Evolutionary conservation across 306 rosid genomes (phyloP).

Genomic region (Quercus bicolor): DNA sequence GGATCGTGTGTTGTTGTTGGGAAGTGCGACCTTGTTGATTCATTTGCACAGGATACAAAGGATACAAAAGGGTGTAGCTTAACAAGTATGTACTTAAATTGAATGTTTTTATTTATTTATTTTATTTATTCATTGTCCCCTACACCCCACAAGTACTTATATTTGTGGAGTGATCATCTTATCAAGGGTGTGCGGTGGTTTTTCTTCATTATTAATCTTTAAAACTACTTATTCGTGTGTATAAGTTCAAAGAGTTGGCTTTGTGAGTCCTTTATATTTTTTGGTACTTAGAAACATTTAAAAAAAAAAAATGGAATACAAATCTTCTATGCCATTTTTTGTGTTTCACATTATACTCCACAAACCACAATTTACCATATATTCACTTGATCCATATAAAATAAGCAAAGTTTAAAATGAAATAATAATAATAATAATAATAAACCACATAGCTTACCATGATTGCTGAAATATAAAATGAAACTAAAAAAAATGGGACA

Average conservation of each 20-base stretch:
- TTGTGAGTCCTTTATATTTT: not conserved
- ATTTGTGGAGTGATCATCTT: too few species aligned
- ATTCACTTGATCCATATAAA: too few species aligned
- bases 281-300: not conserved
- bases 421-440: too few species aligned
- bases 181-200: rapidly evolving
- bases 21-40: constrained; percentile 45
- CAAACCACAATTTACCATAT: too few species aligned
- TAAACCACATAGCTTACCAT: too few species aligned
- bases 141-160: too few species aligned
- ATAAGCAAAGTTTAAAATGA: too few species aligned
- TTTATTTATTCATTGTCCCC: too few species aligned
- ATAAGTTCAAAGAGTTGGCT: not conserved
- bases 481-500: too few species aligned
- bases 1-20: constrained; percentile 65
- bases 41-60: constrained; percentile 24
- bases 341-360: too few species aligned
- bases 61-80: constrained; percentile 46
- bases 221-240: not conserved
- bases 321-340: too few species aligned
- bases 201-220: not conserved
- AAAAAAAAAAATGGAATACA: not conserved
- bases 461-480: too few species aligned
- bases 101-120: not conserved
- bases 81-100: constrained; percentile 19